Evolutionary conservation across 306 rosid genomes (phyloP), one percentile per base, ranked within the genome.

Genomic region (Corylus americana): DNA sequence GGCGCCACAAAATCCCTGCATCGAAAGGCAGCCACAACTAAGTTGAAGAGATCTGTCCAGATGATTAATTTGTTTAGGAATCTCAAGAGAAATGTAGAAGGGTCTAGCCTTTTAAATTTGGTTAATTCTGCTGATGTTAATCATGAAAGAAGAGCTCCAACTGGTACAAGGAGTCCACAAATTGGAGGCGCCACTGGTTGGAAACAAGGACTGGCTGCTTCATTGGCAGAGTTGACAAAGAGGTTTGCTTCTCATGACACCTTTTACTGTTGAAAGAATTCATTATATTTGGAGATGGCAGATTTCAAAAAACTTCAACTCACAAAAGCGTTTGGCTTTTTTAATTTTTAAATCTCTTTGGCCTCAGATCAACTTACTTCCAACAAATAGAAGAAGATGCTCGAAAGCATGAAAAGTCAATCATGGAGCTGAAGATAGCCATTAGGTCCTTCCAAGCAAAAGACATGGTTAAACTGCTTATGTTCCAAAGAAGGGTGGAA

Each of bases 171-270:
- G 31, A 11, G 25, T 22, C 25, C 0, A 22, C 37, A 66, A 1
- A 48, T 68, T 5, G 77, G 76, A 55, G 81, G 57, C 53, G 16
- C 70, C 11, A 6, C 53, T 1, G 73, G 70, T 2, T 79, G 77
- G 27, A 82, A 76, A 78, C 25, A 76, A 22, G 86, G 88, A 53
- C 79, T 82, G 88, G 86, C 79, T 35, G 88, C 79, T 58, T 85
- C 84, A 1, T 63, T 82, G 31, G 78, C 84, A 25, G 86, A 79
- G 77, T 82, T 85, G 81, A 73, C 81, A 16, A 78, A 68, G 62
- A 78, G 88, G 88, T 79, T 31, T 67, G 64, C 12, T 11, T 17
- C 61, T 66, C 55, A 16, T 11, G 37, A 31, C 47, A 49, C 27
- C 47, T 63, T 39, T 39, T 17, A 6, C 13, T 7, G 29, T 4